Evolutionary conservation across 306 rosid species (phyloP).

Genomic region (Trifolium dubium): DNA sequence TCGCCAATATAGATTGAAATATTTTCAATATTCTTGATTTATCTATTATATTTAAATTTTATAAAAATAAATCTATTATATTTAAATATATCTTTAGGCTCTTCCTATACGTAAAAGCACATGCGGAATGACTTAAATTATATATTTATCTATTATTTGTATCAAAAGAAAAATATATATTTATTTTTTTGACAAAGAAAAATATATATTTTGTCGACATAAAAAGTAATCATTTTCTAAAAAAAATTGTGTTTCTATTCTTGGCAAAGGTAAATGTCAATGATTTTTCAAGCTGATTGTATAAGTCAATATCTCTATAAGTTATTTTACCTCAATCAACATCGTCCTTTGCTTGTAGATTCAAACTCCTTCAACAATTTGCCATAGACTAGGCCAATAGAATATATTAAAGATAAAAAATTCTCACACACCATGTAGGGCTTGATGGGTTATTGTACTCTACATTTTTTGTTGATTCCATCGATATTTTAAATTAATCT

Average conservation of each 20-base stretch:
- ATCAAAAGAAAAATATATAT: background rate
- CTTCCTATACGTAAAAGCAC: background rate
- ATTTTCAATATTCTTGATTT: background rate
- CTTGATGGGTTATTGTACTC: background rate
- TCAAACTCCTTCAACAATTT: slow-evolving; percentile 33
- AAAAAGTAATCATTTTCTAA: too few relatives aligned
- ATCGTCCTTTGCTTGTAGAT: slow-evolving; percentile 46
- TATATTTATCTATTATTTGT: background rate
- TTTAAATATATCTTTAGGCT: background rate
- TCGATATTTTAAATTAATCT: too few relatives aligned
- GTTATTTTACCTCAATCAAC: slow-evolving; percentile 6
- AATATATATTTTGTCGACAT: background rate
- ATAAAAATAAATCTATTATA: background rate
- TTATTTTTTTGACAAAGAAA: too few relatives aligned
- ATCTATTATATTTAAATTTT: background rate
- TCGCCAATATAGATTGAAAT: too few relatives aligned
- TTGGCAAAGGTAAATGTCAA: slow-evolving; percentile 32
- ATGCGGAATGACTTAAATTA: background rate
- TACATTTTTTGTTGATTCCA: too few relatives aligned
- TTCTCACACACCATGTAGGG: background rate
- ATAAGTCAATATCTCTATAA: background rate
- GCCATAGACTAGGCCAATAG: slow-evolving; percentile 25
- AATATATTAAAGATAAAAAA: background rate
- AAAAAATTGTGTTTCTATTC: background rate
- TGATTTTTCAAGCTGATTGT: background rate